A percentile compares a stretch with the other conserved stretches of the same genome.
Conservation (phyloP, 202 grass and related monocot genomes). For the Bolboschoenoplectus hybrid region DNA sequence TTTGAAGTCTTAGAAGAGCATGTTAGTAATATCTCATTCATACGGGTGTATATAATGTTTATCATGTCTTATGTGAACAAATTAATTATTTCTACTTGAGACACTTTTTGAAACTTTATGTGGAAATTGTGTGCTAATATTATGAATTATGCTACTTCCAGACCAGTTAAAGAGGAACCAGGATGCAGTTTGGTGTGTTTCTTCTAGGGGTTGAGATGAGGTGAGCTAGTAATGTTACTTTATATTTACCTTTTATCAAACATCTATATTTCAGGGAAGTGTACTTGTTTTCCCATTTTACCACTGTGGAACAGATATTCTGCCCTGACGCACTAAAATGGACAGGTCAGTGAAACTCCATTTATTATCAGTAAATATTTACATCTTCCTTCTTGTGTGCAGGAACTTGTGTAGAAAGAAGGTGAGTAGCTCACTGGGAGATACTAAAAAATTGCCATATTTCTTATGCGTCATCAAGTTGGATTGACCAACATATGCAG, state of each 20-base stretch:
- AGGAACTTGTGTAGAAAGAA: background rate
- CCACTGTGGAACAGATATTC: background rate
- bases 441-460: background rate
- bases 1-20: background rate
- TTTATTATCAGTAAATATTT: background rate
- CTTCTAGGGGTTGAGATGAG: background rate
- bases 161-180: background rate
- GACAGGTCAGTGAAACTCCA: background rate
- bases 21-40: background rate
- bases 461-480: background rate
- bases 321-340: background rate
- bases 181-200: background rate
- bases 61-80: background rate
- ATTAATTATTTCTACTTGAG: background rate
- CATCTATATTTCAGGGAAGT: background rate
- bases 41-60: background rate
- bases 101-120: conserved; percentile 21
- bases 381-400: background rate
- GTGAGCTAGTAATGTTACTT: background rate
- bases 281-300: background rate
- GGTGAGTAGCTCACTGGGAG: background rate
- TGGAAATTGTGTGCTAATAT: background rate
- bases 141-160: conserved; percentile 21
- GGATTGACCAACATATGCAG: background rate
- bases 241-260: background rate